Evolutionary conservation across 2,329 filamentous ascomycete genomes (phyloP), one percentile per base, ranked within the genome.

Genomic region (Scedosporium boydii): DNA sequence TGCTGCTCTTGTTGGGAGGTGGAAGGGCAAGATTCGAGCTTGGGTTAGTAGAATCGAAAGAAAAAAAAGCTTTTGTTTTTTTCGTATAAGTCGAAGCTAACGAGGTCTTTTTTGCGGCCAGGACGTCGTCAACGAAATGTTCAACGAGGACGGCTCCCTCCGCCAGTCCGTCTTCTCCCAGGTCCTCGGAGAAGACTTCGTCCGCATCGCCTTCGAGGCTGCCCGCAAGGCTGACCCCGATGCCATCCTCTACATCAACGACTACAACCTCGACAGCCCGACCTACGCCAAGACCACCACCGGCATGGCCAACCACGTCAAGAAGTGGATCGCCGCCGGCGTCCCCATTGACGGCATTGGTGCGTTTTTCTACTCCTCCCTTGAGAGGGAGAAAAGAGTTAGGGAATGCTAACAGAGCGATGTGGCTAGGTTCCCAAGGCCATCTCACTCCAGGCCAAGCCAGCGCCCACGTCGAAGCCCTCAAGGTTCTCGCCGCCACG

Each of bases 201-300:
- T 91, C 61, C 77, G 78, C 23, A 87, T 89, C 68, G 88, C 88
- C 42, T 91, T 91, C 75, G 78, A 82, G 60, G 83, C 88, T 10
- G 88, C 89, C 21, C 81, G 83, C 60, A 78, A 78, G 7, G 87
- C 86, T 14, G 88, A 91, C 71, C 86, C 88, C 2, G 68, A 74
- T 62, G 87, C 85, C 2, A 87, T 87, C 74, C 78, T 91, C 46
- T 92, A 89, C 77, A 89, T 91, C 75, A 92, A 91, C 74, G 88
- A 91, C 72, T 84, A 81, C 74, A 89, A 88, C 76, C 80, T 89
- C 60, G 87, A 89, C 74, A 77, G 73, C 53, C 79, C 86, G 18
- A 79, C 68, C 66, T 80, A 81, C 68, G 76, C 80, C 65, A 91
- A 91, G 77, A 58, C 77, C 62, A 77, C 77, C 42, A 75, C 68